Base-by-base conservation (phyloP, 2,329 filamentous ascomycete species). In the Epichloe elymi region DNA sequence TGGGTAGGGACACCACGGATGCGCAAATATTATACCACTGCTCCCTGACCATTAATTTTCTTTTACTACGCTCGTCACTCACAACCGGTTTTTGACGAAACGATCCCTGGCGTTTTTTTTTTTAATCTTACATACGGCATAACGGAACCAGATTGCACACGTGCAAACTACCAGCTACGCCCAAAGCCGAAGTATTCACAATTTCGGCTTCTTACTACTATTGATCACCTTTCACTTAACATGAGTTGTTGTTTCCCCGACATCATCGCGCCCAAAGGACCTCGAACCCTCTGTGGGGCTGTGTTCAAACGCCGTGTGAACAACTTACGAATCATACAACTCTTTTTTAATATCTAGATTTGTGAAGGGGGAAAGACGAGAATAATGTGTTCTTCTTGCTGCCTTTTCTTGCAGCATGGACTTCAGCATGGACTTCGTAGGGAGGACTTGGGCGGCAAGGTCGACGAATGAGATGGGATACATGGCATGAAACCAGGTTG, bases 71-170 rank as follows among this genome's bases (percentile, higher is more conserved):
- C n/a, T 26, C 20, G 39, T 42, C 47, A 36, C n/a, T 30, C 11
- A 42, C 14, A 3, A 30, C 30, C 10, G 3, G 3, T 30, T 30
- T 30, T 26, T 45, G 55, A 53, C 52, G 37, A 46, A 43, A 48
- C 36, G 49, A 50, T 50, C n/a, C 17, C 48, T 20, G 55, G 55
- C 54, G 55, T 55, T 57, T 44, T 48, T 44, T 48, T 19, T 41
- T 23, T 5, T 23, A n/a, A 33, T 44, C 35, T 38, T n/a, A 42
- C 20, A 23, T 17, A 46, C 38, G 51, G 49, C 52, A 51, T 50
- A 35, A 42, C 23, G 46, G 47, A 39, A 38, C 12, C 10, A 20
- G 44, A 19, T 14, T 26, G 42, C 44, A 39, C n/a, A 36, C 19
- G 44, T 30, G 44, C 46, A 35, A 19, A 48, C 44, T 39, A 38